phyloP scores from a whole-genome alignment of 129 eudicot species.

The Artemisia tridentata region DNA sequence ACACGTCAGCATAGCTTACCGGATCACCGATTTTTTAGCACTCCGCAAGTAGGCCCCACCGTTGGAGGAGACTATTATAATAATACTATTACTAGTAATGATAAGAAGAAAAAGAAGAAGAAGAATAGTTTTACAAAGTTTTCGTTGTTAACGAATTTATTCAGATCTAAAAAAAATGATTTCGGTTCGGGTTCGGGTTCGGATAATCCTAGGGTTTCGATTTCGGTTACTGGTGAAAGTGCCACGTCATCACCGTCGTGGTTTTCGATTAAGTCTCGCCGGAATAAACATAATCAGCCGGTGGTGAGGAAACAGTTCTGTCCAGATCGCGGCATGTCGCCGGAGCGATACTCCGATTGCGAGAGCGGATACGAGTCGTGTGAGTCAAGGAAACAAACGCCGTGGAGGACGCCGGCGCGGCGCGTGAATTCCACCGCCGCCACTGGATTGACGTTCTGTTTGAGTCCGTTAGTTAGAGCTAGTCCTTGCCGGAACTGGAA shows the following conservation, averaged over 20 bases:
- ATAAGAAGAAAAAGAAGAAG: slow-evolving; percentile 16
- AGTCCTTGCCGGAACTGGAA: slow-evolving; percentile 68
- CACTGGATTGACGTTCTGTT: slow-evolving; percentile 46
- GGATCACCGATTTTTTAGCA: slow-evolving; percentile 52
- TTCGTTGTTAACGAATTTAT: slow-evolving; percentile 40
- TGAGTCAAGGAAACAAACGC: slow-evolving; percentile 58
- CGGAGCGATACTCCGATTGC: slow-evolving; percentile 49
- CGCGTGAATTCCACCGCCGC: slow-evolving; percentile 32
- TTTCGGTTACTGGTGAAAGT: slow-evolving; percentile 21
- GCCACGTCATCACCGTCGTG: slow-evolving; percentile 50
- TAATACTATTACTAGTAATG: not conserved
- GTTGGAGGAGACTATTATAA: slow-evolving; percentile 8
- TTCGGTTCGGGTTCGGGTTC: slow-evolving; percentile 11
- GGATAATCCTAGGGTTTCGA: slow-evolving; percentile 20
- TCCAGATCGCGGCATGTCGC: slow-evolving; percentile 66
- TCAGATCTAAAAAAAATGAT: slow-evolving; percentile 57
- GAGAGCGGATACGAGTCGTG: slow-evolving; percentile 60
- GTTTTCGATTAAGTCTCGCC: slow-evolving; percentile 49
- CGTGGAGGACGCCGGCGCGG: slow-evolving; percentile 41
- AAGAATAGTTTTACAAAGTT: slow-evolving; percentile 28
- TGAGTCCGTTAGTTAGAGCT: slow-evolving; percentile 73
- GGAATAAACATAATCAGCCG: slow-evolving; percentile 47
- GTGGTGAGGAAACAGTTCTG: slow-evolving; percentile 27
- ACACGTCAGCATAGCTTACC: slow-evolving; percentile 30
- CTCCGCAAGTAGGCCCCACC: slow-evolving; percentile 58